Base-by-base conservation (phyloP, 202 grass and related monocot genomes). In the Carex arenaria region DNA sequence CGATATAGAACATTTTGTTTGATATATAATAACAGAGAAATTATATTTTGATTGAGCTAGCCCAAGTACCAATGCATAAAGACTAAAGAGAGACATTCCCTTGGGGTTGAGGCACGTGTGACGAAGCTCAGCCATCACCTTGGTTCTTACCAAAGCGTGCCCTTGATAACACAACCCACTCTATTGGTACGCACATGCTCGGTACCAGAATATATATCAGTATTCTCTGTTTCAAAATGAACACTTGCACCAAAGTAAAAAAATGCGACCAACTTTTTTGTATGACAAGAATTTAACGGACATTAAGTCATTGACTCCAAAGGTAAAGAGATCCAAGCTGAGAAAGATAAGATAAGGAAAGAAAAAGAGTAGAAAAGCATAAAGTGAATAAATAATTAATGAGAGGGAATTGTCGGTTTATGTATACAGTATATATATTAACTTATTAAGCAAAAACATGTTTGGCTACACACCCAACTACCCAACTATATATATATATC, bases 121-220 rank as follows among this genome's bases (percentile, higher is more conserved):
- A 36, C 34, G 67, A 67, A 83, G 14, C 18, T 22, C n/a, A 72
- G 68, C 47, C 11, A 10, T 43, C 40, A 30, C 80, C 57, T 67
- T 70, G 70, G 43, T 49, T 77, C 12, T 51, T 26, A 32, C 69
- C 83, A 63, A 77, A 78, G 83, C 83, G 83, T 78, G 83, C 83
- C 71, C 18, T 85, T 85, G 83, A 78, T 72, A 85, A 85, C 70
- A 63, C 83, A 67, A 85, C 71, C 83, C 78, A 80, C 31, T 62
- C 55, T 59, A 79, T 60, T 79, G 74, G 53, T 47, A 17, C 32
- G 68, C 68, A 72, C 68, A 49, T 72, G 68, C 42, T 72, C 22
- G 18, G 42, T 23, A 72, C 19, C 68, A 72, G 53, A 79, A 15
- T 57, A 34, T 36, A 15, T 57, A 34, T 36, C 74, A 34, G 18